Percentiles rank a stretch among this genome's conserved stretches.
Conservation (phyloP, 345 rosid genomes). For the Ceriops zippeliana region DNA sequence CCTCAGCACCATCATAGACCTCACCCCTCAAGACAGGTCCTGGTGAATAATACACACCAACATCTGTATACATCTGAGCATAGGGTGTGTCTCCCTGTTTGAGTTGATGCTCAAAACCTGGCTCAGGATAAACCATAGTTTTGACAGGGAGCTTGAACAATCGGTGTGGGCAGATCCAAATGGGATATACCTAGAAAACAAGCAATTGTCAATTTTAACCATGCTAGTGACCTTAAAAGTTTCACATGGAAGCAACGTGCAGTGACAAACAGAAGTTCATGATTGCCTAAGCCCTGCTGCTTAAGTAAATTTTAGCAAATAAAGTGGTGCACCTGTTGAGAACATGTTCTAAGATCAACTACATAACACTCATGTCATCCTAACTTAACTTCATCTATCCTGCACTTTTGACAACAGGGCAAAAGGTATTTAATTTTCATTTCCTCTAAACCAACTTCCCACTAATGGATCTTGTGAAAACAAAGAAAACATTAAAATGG, state of each 20-base stretch:
- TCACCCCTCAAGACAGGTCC: slow-evolving; percentile 94
- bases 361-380: not conserved
- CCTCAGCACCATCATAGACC: slow-evolving; percentile 75
- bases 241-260: too few relatives aligned
- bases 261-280: too few relatives aligned
- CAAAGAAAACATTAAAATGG: too few relatives aligned
- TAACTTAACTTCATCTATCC: not conserved
- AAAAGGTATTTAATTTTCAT: too few relatives aligned
- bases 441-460: too few relatives aligned
- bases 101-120: slow-evolving; percentile 81
- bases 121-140: slow-evolving; percentile 90
- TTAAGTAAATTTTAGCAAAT: not conserved
- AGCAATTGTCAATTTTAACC: not conserved
- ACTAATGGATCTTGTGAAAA: too few relatives aligned
- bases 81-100: slow-evolving; percentile 88
- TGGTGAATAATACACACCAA: slow-evolving; percentile 94
- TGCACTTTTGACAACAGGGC: too few relatives aligned
- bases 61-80: slow-evolving; percentile 96
- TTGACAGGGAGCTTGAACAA: slow-evolving; percentile 81
- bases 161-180: slow-evolving; percentile 96
- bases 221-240: too few relatives aligned
- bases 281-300: too few relatives aligned
- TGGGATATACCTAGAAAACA: slow-evolving; percentile 66
- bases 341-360: not conserved
- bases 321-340: not conserved